Conservation (phyloP, 495 filamentous ascomycete species). For the Penicillium coprophilum region DNA sequence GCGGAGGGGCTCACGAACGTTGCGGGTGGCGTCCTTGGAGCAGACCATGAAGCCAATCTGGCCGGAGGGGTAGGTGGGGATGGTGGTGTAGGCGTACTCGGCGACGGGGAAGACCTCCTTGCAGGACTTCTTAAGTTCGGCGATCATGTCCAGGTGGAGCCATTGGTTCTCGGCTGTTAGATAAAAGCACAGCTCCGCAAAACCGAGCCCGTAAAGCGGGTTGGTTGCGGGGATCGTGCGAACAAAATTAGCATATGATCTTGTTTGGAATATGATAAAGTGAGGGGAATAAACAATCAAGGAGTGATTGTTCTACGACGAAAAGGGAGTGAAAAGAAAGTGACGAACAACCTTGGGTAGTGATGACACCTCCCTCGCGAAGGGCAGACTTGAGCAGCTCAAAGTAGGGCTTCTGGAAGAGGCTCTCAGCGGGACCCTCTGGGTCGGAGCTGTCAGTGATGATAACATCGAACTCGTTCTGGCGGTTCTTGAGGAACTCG, state of each 20-base stretch:
- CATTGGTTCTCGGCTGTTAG: conserved; percentile 93
- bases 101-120: conserved; percentile 94
- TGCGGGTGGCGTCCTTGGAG: conserved; percentile 82
- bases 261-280: neutral
- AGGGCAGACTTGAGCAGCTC: conserved; percentile 85
- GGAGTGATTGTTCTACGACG: conserved; percentile 7
- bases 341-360: conserved; percentile 99
- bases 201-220: conserved; percentile 39
- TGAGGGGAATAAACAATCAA: neutral
- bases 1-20: conserved; percentile 82
- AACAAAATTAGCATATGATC: conserved; percentile 31
- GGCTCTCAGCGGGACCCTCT: conserved; percentile 89
- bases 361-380: conserved; percentile 94
- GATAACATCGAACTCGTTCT: conserved; percentile 98
- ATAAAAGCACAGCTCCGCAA: conserved; percentile 30
- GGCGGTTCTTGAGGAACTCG: conserved; percentile 89
- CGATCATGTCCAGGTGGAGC: conserved; percentile 92
- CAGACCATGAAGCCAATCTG: conserved; percentile 99
- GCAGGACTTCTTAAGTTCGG: conserved; percentile 91
- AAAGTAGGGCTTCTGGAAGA: conserved; percentile 99
- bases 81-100: conserved; percentile 99
- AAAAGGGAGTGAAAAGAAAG: conserved; percentile 52
- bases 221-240: conserved; percentile 37
- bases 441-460: conserved; percentile 99
- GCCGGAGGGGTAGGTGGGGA: conserved; percentile 97